A percentile compares a stretch with the other conserved stretches of the same genome.
These are phyloP conservation scores for Paramecium sexaurelia DNA, from an alignment of 73 alveolate species.

Conservation along the genomic window DNA sequence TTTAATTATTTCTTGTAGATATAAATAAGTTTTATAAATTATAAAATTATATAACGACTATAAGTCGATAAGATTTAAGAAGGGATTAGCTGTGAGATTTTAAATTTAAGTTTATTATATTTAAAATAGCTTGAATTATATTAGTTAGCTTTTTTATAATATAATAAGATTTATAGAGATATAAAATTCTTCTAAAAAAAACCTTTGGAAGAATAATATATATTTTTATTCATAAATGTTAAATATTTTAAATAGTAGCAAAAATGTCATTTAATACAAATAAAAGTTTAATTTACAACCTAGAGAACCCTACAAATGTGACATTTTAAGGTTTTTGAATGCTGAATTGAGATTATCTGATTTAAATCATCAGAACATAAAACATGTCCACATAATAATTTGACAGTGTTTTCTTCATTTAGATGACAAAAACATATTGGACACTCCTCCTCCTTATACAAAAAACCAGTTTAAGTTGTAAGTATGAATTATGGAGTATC, in stretches of 20 bases:
- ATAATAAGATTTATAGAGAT: background rate
- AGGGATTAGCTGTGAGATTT: background rate
- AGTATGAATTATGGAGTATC: constrained; percentile 20
- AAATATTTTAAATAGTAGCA: background rate
- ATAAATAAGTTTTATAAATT: background rate
- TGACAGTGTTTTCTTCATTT: constrained; percentile 2
- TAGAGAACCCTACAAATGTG: constrained; percentile 54
- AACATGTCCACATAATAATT: constrained; percentile 57
- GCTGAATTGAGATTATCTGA: background rate
- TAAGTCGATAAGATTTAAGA: background rate
- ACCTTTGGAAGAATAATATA: background rate
- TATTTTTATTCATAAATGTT: background rate
- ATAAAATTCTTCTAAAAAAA: background rate
- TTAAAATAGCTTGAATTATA: background rate
- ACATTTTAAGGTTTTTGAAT: background rate
- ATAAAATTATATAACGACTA: background rate
- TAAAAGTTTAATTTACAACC: background rate
- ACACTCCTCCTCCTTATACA: constrained; percentile 17
- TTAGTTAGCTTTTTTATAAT: background rate
- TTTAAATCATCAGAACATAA: constrained; percentile 20
- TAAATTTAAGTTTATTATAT: background rate
- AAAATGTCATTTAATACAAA: background rate
- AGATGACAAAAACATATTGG: constrained; percentile 45
- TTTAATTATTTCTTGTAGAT: background rate
- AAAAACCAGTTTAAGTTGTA: background rate